phyloP scores from a whole-genome alignment of 306 rosid species.

The Cotoneaster glaucophyllus region DNA sequence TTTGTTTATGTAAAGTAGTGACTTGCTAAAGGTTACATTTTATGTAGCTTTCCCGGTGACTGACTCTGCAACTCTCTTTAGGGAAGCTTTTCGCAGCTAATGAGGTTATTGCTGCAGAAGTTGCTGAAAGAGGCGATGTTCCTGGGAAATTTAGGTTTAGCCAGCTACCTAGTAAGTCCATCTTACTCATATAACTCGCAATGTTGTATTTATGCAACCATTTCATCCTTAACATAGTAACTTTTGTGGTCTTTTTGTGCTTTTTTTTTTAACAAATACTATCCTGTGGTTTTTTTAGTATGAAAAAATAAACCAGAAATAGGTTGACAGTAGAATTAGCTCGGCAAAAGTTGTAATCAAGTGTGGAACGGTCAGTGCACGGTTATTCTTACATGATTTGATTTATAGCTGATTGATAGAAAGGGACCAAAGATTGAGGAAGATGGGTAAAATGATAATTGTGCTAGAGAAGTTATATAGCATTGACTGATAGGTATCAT shows the following conservation, averaged over 20 bases:
- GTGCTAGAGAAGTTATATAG: neutral
- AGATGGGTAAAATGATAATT: neutral
- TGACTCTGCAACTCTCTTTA: slow-evolving; percentile 3
- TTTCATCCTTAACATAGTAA: neutral
- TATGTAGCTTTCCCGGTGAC: slow-evolving; percentile 9
- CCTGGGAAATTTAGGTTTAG: neutral
- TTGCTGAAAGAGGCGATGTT: neutral
- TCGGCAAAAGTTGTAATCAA: neutral
- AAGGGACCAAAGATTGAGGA: neutral
- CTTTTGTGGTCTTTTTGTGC: neutral
- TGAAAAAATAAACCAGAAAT: neutral
- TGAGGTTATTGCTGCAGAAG: neutral
- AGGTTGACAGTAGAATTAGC: neutral
- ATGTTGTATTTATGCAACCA: neutral
- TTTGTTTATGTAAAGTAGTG: neutral
- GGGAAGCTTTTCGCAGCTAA: slow-evolving; percentile 1
- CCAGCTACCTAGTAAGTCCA: slow-evolving; percentile 8
- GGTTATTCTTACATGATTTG: neutral
- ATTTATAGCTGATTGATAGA: neutral
- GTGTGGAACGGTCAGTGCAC: neutral
- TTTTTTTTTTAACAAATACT: neutral
- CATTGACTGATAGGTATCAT: neutral
- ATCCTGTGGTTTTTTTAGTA: neutral
- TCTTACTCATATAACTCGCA: neutral
- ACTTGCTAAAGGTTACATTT: neutral